Evolutionary conservation across 2,329 filamentous ascomycete species (phyloP), one percentile per base, ranked within the genome.

Genomic region (Bipolaris gigantea): DNA sequence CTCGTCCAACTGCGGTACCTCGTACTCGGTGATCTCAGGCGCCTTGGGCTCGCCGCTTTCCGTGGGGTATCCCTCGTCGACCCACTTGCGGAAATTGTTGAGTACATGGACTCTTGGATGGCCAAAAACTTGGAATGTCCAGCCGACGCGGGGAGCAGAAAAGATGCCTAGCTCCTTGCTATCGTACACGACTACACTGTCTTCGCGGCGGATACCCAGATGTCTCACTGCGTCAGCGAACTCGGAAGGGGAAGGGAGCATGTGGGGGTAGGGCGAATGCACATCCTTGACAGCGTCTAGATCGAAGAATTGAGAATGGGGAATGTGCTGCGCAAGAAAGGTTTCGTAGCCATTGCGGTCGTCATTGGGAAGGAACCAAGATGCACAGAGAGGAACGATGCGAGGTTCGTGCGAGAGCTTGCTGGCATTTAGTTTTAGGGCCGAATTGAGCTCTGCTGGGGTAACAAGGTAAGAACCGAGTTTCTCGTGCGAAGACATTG

Each of bases 341-440:
- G 88, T 85, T 60, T 94, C 82, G 64, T 89, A 85, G 49, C 94
- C 94, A 45, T 85, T 89, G 57, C 92, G 87, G 49, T 85, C 85
- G 61, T 96, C 93, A 74, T 96, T 97, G 59, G 94, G 94, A 59
- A 99, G 84, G 72, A 97, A 99, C 94, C 94, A 99, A 21, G 91
- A 84, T 42, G 92, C 94, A 76, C 92, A 97, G 38, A 99, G 82
- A 2, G 94, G 90, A 49, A 99, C 86, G 39, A 95, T 88, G 62
- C 89, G 87, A 1, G 93, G 89, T 11, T 90, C 86, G 39, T 90
- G 89, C 56, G 89, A 91, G 66, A 93, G 89, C 58, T 88, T 85
- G 48, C 88, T 89, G 11, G 91, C 84, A 74, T 93, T 95, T 77
- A 88, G 89, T 75, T 89, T 87, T 47, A 99, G 82, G 47, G 92